Percentiles rank a stretch among this genome's conserved stretches.
Conservation (phyloP, 768 basidiomycete species). For the Boletus barrowsii region DNA sequence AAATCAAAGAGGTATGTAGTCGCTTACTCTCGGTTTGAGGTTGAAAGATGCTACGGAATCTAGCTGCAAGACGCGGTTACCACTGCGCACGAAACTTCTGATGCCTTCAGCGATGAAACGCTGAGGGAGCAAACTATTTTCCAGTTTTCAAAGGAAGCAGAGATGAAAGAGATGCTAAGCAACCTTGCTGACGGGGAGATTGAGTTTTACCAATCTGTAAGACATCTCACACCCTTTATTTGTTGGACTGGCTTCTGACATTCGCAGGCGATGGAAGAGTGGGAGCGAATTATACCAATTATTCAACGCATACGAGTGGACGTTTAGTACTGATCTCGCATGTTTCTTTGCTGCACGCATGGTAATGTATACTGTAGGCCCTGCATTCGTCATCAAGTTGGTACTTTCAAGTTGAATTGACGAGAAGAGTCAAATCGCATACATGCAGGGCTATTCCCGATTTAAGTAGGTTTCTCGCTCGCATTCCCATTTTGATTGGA, state of each 20-base stretch:
- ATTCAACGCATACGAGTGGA: slow-evolving; percentile 94
- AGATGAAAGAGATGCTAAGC: slow-evolving; percentile 95
- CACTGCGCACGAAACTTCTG: slow-evolving; percentile 91
- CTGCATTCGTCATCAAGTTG: not conserved
- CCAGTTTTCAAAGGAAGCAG: slow-evolving; percentile 85
- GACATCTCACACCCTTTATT: slow-evolving; percentile 13
- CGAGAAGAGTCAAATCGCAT: not conserved
- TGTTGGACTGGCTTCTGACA: slow-evolving; percentile 5
- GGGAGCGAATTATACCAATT: slow-evolving; percentile 92
- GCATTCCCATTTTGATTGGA: slow-evolving; percentile 11
- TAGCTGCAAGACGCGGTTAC: slow-evolving; percentile 97
- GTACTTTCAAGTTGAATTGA: slow-evolving; percentile 2
- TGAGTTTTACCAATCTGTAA: slow-evolving; percentile 85
- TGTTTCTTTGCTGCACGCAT: slow-evolving; percentile 13
- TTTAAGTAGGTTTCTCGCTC: slow-evolving; percentile 6
- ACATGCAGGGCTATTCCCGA: not conserved
- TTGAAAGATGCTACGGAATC: slow-evolving; percentile 1
- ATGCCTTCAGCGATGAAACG: slow-evolving; percentile 95
- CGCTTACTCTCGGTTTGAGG: not conserved
- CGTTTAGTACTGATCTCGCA: slow-evolving; percentile 47
- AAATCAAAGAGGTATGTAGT: slow-evolving; percentile 84
- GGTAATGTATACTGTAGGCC: not conserved
- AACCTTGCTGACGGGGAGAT: slow-evolving; percentile 93
- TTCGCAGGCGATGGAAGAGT: slow-evolving; percentile 88
- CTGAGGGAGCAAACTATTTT: slow-evolving; percentile 88